Percentiles rank a stretch among this genome's conserved stretches.
These are phyloP conservation scores for Cucurbita pepo DNA, from an alignment of 306 rosid species.

Conservation along the genomic window DNA sequence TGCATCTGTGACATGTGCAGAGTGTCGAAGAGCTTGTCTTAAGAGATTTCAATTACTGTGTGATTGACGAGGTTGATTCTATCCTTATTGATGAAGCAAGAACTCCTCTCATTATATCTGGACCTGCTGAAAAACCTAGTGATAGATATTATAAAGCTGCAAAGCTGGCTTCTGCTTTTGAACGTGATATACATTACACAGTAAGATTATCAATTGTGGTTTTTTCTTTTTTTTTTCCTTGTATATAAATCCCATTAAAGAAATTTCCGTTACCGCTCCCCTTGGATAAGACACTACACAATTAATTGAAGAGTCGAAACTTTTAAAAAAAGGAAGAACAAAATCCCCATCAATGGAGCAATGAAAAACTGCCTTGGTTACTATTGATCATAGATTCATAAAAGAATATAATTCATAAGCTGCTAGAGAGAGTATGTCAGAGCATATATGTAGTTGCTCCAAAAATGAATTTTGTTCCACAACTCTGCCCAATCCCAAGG, in stretches of 20 bases:
- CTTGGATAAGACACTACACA: neutral
- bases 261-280: neutral
- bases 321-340: neutral
- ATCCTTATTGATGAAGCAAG: conserved; percentile 98
- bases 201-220: conserved; percentile 19
- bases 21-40: conserved; percentile 90
- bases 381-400: neutral
- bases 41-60: conserved; percentile 74
- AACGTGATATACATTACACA: conserved; percentile 80
- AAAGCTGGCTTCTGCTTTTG: conserved; percentile 83
- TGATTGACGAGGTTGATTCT: conserved; percentile 97
- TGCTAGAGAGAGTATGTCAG: neutral
- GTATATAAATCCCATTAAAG: too few relatives aligned
- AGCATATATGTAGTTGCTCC: neutral
- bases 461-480: neutral
- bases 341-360: neutral
- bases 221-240: too few relatives aligned
- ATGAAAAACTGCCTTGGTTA: neutral
- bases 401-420: neutral
- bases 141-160: conserved; percentile 85
- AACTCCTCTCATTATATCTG: conserved; percentile 94
- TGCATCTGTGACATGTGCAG: conserved; percentile 38
- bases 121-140: conserved; percentile 92
- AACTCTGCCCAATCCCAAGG: neutral
- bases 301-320: neutral